These are phyloP conservation scores for Talaromyces piceae DNA, from an alignment of 2,329 filamentous ascomycete species.

Conservation along the genomic window DNA sequence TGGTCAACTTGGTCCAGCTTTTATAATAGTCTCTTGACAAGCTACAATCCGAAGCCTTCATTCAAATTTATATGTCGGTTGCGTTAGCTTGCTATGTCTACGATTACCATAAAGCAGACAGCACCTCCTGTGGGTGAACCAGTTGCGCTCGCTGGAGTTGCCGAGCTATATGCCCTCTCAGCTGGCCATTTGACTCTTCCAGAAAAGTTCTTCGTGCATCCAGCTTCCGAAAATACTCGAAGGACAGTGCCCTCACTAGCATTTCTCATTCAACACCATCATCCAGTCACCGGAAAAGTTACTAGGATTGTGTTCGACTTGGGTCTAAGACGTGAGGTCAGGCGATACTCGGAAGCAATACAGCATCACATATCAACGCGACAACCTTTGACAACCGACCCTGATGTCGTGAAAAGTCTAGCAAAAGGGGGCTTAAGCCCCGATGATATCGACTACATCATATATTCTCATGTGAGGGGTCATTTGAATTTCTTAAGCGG, in stretches of 20 bases:
- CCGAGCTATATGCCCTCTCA: conserved; percentile 32
- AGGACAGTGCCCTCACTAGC: conserved; percentile 23
- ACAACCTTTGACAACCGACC: conserved; percentile 17
- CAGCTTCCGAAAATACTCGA: conserved; percentile 16
- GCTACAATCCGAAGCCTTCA: not conserved
- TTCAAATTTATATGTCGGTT: no score
- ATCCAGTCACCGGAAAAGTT: conserved; percentile 8
- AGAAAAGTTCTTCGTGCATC: conserved; percentile 21
- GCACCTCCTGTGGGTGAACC: not conserved
- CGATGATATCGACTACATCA: conserved; percentile 34
- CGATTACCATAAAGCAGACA: not conserved
- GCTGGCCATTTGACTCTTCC: conserved; percentile 20
- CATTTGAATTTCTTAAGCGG: not conserved
- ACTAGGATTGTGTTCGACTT: conserved; percentile 23
- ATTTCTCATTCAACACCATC: conserved; percentile 23
- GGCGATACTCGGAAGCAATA: conserved; percentile 17
- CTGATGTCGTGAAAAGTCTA: conserved; percentile 25
- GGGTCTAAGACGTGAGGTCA: conserved; percentile 22
- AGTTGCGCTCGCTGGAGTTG: conserved; percentile 10
- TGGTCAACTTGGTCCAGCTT: not conserved
- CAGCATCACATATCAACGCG: conserved; percentile 19
- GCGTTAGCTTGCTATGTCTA: conserved; percentile 7
- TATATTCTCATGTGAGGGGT: conserved; percentile 34
- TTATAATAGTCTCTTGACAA: not conserved
- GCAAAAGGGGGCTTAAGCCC: conserved; percentile 27